Base-by-base conservation (phyloP, 192 early-diverging fungal species). In the Linnemannia exigua region DNA sequence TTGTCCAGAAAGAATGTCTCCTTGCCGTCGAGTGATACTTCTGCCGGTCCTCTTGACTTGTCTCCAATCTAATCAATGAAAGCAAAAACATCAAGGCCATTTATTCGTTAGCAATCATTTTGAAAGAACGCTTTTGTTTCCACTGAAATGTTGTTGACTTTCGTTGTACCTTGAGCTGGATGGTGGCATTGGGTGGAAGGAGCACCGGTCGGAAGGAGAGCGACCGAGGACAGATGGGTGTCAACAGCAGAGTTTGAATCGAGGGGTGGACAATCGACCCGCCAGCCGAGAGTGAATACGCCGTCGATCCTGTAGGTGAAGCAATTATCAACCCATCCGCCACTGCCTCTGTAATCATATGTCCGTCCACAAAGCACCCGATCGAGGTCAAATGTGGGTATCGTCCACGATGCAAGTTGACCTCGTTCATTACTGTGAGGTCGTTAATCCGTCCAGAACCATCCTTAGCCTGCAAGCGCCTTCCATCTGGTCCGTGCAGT, bases 291-390 rank as follows among this genome's bases (percentile, higher is more conserved):
- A 98, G 89, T 3, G 94, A 95, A 82, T 98, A 98, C 0, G 97
- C 97, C 0, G 97, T 98, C 25, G 96, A 97, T 14, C 97, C 97
- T 5, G 97, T 98, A 3, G 97, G 97, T 9, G 97, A 96, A 12
- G 93, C 92, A 16, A 97, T 93, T 63, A 98, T 96, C 38, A 95
- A 85, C 11, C 93, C 88, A 88, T 89, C 79, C 0, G 88, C 88
- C 11, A 98, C 94, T 14, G 93, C 96, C 48, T 96, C 95, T 14
- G 97, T 98, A 48, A 98, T 88, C 68, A 94, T 91, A 44, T 97
- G 93, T 73, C 90, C 93, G 84, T 96, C 94, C 25, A 98, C 93
- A 76, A 88, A 96, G 77, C 95, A 95, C 31, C 95, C 93, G 70
- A 97, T 93, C 1, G 93, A 91, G 0, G 96, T 95, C 51, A 98